These are phyloP conservation scores for Nemania diffusa DNA, from an alignment of 2,329 filamentous ascomycete species.

Conservation along the genomic window DNA sequence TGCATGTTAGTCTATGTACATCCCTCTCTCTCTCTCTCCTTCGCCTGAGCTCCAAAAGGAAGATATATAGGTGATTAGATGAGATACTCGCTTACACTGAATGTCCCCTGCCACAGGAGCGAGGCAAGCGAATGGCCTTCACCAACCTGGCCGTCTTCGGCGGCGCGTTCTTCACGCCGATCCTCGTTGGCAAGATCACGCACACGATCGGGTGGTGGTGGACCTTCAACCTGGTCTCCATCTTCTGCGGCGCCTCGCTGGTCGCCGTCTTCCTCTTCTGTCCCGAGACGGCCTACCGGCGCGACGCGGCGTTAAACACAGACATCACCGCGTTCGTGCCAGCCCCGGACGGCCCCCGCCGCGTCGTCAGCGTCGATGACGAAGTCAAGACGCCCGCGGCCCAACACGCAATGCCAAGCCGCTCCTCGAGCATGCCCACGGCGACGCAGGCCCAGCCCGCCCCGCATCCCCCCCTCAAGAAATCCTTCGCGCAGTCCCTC, in stretches of 20 bases:
- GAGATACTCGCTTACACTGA: conserved; percentile 6
- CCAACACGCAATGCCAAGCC: neutral
- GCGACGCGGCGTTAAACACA: conserved; percentile 74
- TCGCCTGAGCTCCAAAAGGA: too few species aligned
- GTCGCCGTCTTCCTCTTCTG: conserved; percentile 80
- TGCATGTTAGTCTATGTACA: conserved; percentile 69
- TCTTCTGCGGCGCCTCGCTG: conserved; percentile 78
- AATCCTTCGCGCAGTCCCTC: conserved; percentile 70
- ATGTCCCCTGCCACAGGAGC: conserved; percentile 60
- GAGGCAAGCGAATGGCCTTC: conserved; percentile 88
- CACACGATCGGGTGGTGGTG: conserved; percentile 80
- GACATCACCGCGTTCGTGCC: conserved; percentile 64
- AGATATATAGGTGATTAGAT: neutral
- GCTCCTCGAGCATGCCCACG: neutral
- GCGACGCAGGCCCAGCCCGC: conserved; percentile 49
- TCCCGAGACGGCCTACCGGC: conserved; percentile 83
- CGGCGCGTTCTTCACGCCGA: conserved; percentile 76
- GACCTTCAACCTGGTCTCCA: conserved; percentile 89
- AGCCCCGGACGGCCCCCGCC: conserved; percentile 16
- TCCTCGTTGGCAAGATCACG: conserved; percentile 90
- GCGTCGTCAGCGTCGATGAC: neutral
- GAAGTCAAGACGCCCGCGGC: conserved; percentile 10
- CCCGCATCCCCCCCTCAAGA: too few species aligned
- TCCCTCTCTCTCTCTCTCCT: conserved; percentile 1
- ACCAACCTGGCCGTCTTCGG: conserved; percentile 68